phyloP scores from a whole-genome alignment of 2,329 filamentous ascomycete genomes.

The Pyricularia sp. region DNA sequence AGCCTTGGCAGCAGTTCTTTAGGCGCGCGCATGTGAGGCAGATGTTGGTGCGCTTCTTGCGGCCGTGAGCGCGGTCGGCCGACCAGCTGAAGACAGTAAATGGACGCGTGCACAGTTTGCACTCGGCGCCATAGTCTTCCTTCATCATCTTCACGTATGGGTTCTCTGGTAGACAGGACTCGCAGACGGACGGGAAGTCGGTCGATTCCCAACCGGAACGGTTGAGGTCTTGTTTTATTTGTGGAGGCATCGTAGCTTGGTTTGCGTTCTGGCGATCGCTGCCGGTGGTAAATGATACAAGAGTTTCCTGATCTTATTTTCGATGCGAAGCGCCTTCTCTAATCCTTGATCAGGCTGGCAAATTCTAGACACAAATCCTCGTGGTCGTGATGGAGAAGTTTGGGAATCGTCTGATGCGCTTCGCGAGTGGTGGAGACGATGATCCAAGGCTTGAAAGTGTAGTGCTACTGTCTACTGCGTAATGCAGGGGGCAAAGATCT shows the following conservation, averaged over 20 bases:
- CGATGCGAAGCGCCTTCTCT: neutral
- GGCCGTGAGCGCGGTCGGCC: slow-evolving; percentile 71
- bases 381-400: neutral
- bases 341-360: neutral
- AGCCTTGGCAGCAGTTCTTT: slow-evolving; percentile 98
- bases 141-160: slow-evolving; percentile 99
- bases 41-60: slow-evolving; percentile 87
- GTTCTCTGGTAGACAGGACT: slow-evolving; percentile 89
- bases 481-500: neutral
- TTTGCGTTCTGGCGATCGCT: neutral
- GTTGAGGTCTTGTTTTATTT: slow-evolving; percentile 94
- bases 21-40: slow-evolving; percentile 92
- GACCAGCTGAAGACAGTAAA: slow-evolving; percentile 97
- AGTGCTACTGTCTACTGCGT: too few relatives aligned
- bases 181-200: slow-evolving; percentile 78
- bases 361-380: neutral
- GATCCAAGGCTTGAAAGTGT: neutral
- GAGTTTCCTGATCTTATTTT: neutral
- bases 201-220: slow-evolving; percentile 92
- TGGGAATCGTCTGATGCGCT: neutral
- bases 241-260: slow-evolving; percentile 53
- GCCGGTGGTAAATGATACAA: neutral
- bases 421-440: neutral
- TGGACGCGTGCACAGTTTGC: slow-evolving; percentile 80
- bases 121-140: slow-evolving; percentile 83